Percentiles rank a stretch among this genome's conserved stretches.
Evolutionary conservation across 257 asterid genomes (phyloP).

Genomic region (Solanum appendiculatum): DNA sequence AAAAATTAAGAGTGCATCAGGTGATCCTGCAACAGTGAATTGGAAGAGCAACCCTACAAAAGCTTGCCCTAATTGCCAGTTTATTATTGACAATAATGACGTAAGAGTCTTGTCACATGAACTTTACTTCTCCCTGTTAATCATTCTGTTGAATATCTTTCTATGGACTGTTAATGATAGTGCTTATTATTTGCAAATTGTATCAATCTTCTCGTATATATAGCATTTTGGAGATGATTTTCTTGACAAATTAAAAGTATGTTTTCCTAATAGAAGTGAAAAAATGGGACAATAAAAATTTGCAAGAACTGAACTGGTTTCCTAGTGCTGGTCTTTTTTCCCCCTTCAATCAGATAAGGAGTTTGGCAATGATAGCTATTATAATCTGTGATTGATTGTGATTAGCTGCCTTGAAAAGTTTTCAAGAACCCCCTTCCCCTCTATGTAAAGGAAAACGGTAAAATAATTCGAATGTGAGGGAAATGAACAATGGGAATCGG

Average conservation of each 20-base stretch:
- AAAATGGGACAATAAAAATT: not conserved
- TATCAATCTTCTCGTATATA: not conserved
- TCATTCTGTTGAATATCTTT: not conserved
- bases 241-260: not conserved
- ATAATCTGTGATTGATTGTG: not conserved
- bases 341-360: not conserved
- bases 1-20: constrained; percentile 80
- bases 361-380: not conserved
- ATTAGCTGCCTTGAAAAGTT: not conserved
- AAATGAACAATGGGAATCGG: not conserved
- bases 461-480: not conserved
- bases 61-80: constrained; percentile 79
- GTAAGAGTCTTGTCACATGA: constrained; percentile 24
- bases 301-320: not conserved
- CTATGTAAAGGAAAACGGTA: not conserved
- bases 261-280: not conserved
- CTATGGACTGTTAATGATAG: not conserved
- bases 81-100: constrained; percentile 65
- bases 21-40: constrained; percentile 37
- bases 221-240: not conserved
- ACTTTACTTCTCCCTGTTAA: not conserved
- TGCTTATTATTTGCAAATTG: not conserved
- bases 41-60: constrained; percentile 89
- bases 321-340: not conserved
- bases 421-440: not conserved